Evolutionary conservation across 129 eudicot species (phyloP).

Genomic region (sunflower (Helianthus annuus)): HanXRQr2.0-SUNRISE NC_035447.2:40324049-40324548

Average conservation of each 20-base stretch:
- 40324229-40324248: conserved; percentile 67
- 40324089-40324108: conserved; percentile 66
- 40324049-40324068: conserved; percentile 53
- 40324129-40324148: conserved; percentile 59
- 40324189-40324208: conserved; percentile 31
- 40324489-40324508: too few species aligned
- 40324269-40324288: background rate
- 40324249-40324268: background rate
- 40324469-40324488: background rate
- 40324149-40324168: conserved; percentile 74
- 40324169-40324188: conserved; percentile 63
- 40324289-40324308: conserved; percentile 1
- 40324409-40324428: background rate
- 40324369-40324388: conserved; percentile 2
- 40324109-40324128: conserved; percentile 93
- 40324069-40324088: conserved; percentile 54
- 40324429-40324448: background rate
- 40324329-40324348: background rate
- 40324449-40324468: background rate
- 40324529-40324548: too few species aligned
- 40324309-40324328: conserved; percentile 2
- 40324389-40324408: background rate
- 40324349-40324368: conserved; percentile 10
- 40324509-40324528: too few species aligned
- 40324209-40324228: conserved; percentile 34